A percentile compares a stretch with the other conserved stretches of the same genome.
Conservation (phyloP, 345 rosid genomes). For the Linum usitatissimum region DNA sequence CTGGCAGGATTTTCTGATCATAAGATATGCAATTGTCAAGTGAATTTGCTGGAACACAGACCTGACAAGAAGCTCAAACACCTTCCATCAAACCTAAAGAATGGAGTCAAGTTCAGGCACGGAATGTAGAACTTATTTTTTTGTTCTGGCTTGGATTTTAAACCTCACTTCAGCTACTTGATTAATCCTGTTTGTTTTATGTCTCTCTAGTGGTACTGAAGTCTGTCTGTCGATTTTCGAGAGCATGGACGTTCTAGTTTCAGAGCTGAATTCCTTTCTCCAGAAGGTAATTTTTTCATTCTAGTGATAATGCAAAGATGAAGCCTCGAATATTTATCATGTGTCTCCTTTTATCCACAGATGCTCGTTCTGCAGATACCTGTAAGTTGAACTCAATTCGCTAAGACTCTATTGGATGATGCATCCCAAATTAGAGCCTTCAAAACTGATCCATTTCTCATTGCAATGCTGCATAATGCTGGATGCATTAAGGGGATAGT, state of each 20-base stretch:
- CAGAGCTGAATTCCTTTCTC: slow-evolving; percentile 34
- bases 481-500: background rate
- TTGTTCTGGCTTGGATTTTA: background rate
- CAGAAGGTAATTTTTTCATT: slow-evolving; percentile 43
- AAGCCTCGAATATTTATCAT: background rate
- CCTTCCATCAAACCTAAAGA: slow-evolving; percentile 64
- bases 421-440: too few relatives aligned
- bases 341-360: slow-evolving; percentile 39
- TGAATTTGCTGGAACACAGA: slow-evolving; percentile 44
- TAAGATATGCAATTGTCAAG: slow-evolving; percentile 39
- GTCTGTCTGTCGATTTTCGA: slow-evolving; percentile 42
- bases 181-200: background rate
- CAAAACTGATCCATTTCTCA: too few relatives aligned
- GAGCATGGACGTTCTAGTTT: slow-evolving; percentile 33
- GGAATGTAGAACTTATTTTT: slow-evolving; percentile 8
- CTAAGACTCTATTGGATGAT: slow-evolving; percentile 7
- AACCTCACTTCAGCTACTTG: slow-evolving; percentile 5
- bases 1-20: slow-evolving; percentile 45
- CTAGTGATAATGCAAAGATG: background rate
- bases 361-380: slow-evolving; percentile 59
- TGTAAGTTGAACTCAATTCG: slow-evolving; percentile 42
- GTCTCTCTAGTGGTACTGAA: slow-evolving; percentile 63
- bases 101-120: slow-evolving; percentile 64
- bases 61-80: slow-evolving; percentile 34
- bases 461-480: too few relatives aligned